Base-by-base conservation (phyloP, 2,329 filamentous ascomycete genomes). In the Sporothrix globosa region DNA sequence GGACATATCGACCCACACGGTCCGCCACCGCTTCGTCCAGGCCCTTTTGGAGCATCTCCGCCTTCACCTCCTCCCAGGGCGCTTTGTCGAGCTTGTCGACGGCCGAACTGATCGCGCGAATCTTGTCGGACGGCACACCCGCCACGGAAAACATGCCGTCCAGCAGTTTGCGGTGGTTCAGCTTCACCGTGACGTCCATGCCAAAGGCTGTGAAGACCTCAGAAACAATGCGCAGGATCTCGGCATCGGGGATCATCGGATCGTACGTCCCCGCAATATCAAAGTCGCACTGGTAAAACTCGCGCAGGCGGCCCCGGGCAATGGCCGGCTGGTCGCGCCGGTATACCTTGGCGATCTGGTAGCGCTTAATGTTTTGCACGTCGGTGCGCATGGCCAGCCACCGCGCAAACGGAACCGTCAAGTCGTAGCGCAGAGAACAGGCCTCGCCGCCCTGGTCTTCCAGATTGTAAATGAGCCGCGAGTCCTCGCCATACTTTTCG, bases 271-370 rank as follows among this genome's bases (percentile, higher is more conserved):
- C 93, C 13, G 94, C 94, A 81, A 97, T 95, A 78, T 97, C 94
- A 78, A 97, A 96, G 81, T 98, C 95, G 83, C 94, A 97, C 81
- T 97, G 94, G 83, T 96, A 97, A 81, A 97, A 97, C 81, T 97
- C 95, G 77, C 95, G 88, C 91, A 97, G 96, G 67, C 94, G 89
- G 66, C 94, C 95, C 79, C 96, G 96, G 73, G 91, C 92, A 83
- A 97, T 92, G 72, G 93, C 91, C 34, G 75, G 75, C 70, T 75
- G 74, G 71, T 76, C 75, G 46, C 75, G 73, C 27, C 75, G 86
- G 82, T 93, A 94, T 66, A 97, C 94, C 82, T 97, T 97, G 75
- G 93, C 93, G 75, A 98, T 94, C 82, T 97, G 93, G 81, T 97
- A 97, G 77, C 95, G 88, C 84, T 97, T 97, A 82, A 97, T 94